These are phyloP conservation scores for Boletus vinaceobasis DNA, from an alignment of 768 basidiomycete genomes.

Conservation along the genomic window DNA sequence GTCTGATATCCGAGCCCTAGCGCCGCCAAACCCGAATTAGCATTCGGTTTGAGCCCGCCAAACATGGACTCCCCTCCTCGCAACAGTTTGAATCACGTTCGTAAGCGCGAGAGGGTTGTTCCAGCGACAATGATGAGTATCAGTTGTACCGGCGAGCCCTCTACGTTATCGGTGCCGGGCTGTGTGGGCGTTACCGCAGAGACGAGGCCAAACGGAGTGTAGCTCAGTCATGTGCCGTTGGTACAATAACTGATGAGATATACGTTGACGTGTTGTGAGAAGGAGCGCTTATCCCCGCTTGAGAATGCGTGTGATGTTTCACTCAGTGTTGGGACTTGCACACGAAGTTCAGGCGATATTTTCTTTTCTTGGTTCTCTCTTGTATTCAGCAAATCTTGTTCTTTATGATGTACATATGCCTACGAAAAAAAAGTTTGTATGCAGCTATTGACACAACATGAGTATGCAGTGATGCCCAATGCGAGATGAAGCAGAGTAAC, in stretches of 20 bases:
- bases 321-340: not conserved
- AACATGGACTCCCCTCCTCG: conserved; percentile 8
- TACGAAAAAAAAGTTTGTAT: conserved; percentile 27
- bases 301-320: conserved; percentile 5
- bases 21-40: conserved; percentile 10
- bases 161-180: conserved; percentile 14
- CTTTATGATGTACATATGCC: conserved; percentile 36
- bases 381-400: conserved; percentile 30
- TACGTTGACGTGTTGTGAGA: conserved; percentile 8
- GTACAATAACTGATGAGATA: not conserved
- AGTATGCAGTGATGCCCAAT: conserved; percentile 29
- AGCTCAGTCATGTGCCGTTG: not conserved
- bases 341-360: too few species aligned
- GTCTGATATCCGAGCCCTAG: conserved; percentile 22
- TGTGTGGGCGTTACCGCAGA: conserved; percentile 14
- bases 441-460: conserved; percentile 38
- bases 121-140: conserved; percentile 7
- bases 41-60: conserved; percentile 19
- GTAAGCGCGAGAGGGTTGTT: not conserved
- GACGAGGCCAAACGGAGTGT: not conserved
- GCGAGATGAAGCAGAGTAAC: conserved; percentile 27
- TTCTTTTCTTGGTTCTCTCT: not conserved
- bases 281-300: not conserved
- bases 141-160: conserved; percentile 2
- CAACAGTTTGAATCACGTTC: not conserved